Base-by-base conservation (phyloP, 2,329 filamentous ascomycete species). In the Berkeleyomyces rouxiae region DNA sequence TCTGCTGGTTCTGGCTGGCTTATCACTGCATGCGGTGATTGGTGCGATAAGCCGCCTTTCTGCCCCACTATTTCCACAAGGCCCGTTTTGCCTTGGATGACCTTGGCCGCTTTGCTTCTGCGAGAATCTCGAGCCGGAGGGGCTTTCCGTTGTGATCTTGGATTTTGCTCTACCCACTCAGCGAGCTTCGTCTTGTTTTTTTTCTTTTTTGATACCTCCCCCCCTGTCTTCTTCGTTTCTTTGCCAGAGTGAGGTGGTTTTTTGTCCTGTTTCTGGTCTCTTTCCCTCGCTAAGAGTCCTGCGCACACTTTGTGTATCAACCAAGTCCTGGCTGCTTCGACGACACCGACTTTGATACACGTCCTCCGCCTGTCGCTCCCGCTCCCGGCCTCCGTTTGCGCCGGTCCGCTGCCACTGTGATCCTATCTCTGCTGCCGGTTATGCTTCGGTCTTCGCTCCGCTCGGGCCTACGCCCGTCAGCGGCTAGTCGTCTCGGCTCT, bases 381-480 rank as follows among this genome's bases (percentile, higher is more conserved):
- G 23, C 23, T 23, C 23, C 23, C 23, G 23, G 23, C 11, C n/a
- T 57, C 23, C 6, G 11, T 39, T 57, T 40, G 36, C 7, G 4
- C 4, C 40, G 33, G 9, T 9, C 13, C 6, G 23, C 7, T 13
- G 33, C 31, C n/a, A 13, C 36, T 37, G 13, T 16, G 46, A 31
- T 47, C 16, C 57, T 44, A 10, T 23, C 33, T 33, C 33, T 16
- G 31, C 6, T 16, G 6, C n/a, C 16, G 9, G 31, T 13, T 31
- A 61, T 61, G 60, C 47, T 61, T 31, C 60, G 60, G 37, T 44
- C 60, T 36, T 61, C 60, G 42, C 23, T 61, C 23, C 59, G 51
- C 36, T 39, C 43, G 36, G 62, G 47, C 44, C 59, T 65, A 43
- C 62, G 62, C 23, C 64, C 61, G 44, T 63, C 64, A 61, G 43